phyloP scores from a whole-genome alignment of 768 basidiomycete species.

The Suillus tomentosus region DNA sequence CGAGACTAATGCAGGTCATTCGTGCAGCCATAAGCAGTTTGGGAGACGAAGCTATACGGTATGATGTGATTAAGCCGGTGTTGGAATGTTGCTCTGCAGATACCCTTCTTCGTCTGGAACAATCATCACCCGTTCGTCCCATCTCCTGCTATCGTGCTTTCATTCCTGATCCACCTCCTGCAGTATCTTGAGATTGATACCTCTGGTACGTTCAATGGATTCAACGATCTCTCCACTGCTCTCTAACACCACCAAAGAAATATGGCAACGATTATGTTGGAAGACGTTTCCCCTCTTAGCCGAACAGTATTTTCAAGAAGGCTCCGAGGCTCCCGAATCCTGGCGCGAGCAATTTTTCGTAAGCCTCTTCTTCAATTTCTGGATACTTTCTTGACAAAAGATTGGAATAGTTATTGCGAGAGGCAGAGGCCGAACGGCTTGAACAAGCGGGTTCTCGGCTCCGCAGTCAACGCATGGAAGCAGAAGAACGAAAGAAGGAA shows the following conservation, averaged over 20 bases:
- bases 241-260: constrained; percentile 42
- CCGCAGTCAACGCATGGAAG: constrained; percentile 66
- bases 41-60: constrained; percentile 55
- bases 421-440: constrained; percentile 62
- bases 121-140: constrained; percentile 63
- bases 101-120: constrained; percentile 68
- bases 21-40: constrained; percentile 61
- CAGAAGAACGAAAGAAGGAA: constrained; percentile 75
- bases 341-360: constrained; percentile 77
- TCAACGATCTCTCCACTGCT: neutral
- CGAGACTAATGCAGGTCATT: constrained; percentile 7
- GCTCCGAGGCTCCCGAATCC: constrained; percentile 50
- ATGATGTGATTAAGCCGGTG: constrained; percentile 69
- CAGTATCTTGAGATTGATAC: constrained; percentile 60
- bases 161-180: constrained; percentile 19
- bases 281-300: constrained; percentile 56
- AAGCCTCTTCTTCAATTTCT: constrained; percentile 27
- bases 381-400: constrained; percentile 13
- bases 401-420: constrained; percentile 49
- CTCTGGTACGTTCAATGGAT: constrained; percentile 41
- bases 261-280: constrained; percentile 69
- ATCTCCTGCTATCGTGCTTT: constrained; percentile 12
- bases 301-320: constrained; percentile 45
- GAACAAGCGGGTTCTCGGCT: constrained; percentile 64
- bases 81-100: constrained; percentile 73